phyloP scores from a whole-genome alignment of 306 rosid species.

The Hippophae gyantsensis region DNA sequence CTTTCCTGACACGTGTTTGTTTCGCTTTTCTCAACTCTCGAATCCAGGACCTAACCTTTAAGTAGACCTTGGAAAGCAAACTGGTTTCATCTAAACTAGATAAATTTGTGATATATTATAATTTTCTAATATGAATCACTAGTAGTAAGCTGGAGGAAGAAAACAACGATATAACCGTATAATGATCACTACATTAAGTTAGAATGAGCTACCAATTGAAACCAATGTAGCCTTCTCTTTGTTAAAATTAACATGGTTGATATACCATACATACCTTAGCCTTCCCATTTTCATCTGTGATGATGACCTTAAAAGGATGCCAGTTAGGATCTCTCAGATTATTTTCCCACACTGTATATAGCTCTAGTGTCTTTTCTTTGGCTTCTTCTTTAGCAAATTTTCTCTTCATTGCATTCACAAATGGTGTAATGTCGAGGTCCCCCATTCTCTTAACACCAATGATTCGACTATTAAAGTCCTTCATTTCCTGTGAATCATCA shows the following conservation, averaged over 20 bases:
- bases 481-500: slow-evolving; percentile 31
- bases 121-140: background rate
- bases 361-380: slow-evolving; percentile 23
- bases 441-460: slow-evolving; percentile 50
- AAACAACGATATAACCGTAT: background rate
- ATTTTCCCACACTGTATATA: slow-evolving; percentile 49
- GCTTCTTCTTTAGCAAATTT: slow-evolving; percentile 27
- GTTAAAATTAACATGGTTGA: background rate
- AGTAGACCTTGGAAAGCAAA: too few relatives aligned
- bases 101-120: too few relatives aligned
- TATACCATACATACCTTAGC: slow-evolving; percentile 18
- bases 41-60: too few relatives aligned
- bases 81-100: too few relatives aligned
- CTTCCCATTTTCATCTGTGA: slow-evolving; percentile 19
- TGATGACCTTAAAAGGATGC: slow-evolving; percentile 61
- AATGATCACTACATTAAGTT: background rate
- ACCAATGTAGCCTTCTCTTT: background rate
- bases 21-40: too few relatives aligned
- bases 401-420: slow-evolving; percentile 26
- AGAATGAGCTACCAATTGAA: background rate
- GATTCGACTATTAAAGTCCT: slow-evolving; percentile 7
- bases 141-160: background rate
- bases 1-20: too few relatives aligned
- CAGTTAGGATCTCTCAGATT: slow-evolving; percentile 63
- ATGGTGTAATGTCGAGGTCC: slow-evolving; percentile 47